Evolutionary conservation across 2,329 filamentous ascomycete species (phyloP), one percentile per base, ranked within the genome.

Genomic region (Penicillium fuscoglaucum): DNA sequence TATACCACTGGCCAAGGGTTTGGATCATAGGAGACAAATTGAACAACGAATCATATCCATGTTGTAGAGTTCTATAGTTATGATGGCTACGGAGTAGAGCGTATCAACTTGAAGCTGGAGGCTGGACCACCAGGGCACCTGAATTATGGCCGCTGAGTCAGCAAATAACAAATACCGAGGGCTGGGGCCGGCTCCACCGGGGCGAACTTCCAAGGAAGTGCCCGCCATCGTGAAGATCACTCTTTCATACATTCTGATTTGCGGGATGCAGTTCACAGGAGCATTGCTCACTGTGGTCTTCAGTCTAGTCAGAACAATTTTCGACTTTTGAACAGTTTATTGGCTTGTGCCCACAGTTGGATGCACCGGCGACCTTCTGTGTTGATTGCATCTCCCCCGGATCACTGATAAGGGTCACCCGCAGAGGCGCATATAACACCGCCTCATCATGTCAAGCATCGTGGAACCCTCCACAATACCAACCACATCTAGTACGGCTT

Each of bases 391-490:
- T 61, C 58, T 58, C 52, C 59, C 62, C 62, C 58, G 58, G 61
- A 65, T 66, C 54, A 49, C 49, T 40, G 63, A 61, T 66, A 61
- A 55, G 47, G 55, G 55, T 47, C 37, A 58, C 46, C 52, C 33
- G 60, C 62, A 60, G 50, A 53, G 40, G 40, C 19, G 46, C 40
- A 53, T 52, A 51, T 24, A 41, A 35, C 44, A 45, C 40, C 35
- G 40, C 26, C 45, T 50, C 61, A 65, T 24, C 61, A 73, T 73
- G 72, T 67, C 70, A 35, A 59, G 64, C 29, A 45, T 64, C 29
- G 53, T 67, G 46, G 63, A 47, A 13, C 46, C 67, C 43, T 59
- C 58, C 21, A 57, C 57, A 17, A 46, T 68, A 47, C 58, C 69
- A 26, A 66, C 61, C 29, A 63, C 65, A 21, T 56, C 69, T 35